Evolutionary conservation across 306 rosid species (phyloP).

Genomic region (Lupinus albus): DNA sequence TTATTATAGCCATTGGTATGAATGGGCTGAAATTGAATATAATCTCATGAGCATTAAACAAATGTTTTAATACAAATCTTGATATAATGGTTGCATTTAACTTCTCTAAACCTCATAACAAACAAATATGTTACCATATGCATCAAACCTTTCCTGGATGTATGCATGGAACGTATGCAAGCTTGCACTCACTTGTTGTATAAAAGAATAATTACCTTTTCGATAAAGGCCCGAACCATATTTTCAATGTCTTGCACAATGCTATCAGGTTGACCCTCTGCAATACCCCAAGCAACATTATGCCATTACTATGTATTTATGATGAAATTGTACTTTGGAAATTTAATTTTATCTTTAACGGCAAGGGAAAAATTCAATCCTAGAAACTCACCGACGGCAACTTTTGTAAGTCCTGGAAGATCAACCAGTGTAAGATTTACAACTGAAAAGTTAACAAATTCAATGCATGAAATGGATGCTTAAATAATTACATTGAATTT

Average conservation of each 20-base stretch:
- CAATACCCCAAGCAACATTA: slow-evolving; percentile 31
- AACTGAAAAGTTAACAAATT: slow-evolving; percentile 66
- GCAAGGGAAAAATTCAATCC: slow-evolving; percentile 21
- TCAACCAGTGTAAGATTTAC: slow-evolving; percentile 96
- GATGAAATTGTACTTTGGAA: background rate
- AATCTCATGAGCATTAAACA: slow-evolving; percentile 22
- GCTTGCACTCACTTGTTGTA: slow-evolving; percentile 1
- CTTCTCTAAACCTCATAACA: slow-evolving; percentile 8
- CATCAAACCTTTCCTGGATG: background rate
- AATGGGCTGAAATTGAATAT: slow-evolving; percentile 29
- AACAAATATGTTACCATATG: slow-evolving; percentile 4
- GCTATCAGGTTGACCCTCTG: slow-evolving; percentile 95
- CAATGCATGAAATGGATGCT: slow-evolving; percentile 38
- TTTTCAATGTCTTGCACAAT: slow-evolving; percentile 89
- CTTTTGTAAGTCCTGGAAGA: slow-evolving; percentile 98
- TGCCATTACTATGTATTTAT: slow-evolving; percentile 26
- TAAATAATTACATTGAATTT: background rate
- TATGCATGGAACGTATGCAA: background rate
- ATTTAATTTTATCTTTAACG: slow-evolving; percentile 27
- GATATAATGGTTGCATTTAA: background rate
- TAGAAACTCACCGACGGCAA: slow-evolving; percentile 84
- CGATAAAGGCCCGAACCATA: slow-evolving; percentile 90
- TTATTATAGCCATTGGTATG: slow-evolving; percentile 12
- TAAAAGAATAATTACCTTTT: slow-evolving; percentile 63
- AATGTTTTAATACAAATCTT: slow-evolving; percentile 24